These are phyloP conservation scores for Pseudocercospora ulei DNA, from an alignment of 2,329 filamentous ascomycete species.

Conservation along the genomic window DNA sequence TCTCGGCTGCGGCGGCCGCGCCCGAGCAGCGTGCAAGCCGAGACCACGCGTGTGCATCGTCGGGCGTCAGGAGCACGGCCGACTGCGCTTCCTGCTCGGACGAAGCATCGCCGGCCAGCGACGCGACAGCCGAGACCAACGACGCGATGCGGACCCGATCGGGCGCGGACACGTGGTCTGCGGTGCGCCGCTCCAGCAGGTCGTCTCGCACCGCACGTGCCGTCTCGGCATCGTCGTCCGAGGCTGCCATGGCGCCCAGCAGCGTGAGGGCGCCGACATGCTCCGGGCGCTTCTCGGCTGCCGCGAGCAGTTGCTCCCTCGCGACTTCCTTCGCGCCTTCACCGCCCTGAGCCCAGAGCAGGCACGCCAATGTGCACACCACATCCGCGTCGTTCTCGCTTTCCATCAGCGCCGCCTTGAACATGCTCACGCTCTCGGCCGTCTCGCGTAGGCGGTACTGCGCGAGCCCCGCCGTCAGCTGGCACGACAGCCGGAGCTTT, in stretches of 20 bases:
- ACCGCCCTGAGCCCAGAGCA: slow-evolving; percentile 82
- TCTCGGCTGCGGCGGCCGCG: slow-evolving; percentile 53
- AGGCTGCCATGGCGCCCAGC: slow-evolving; percentile 70
- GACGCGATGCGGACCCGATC: slow-evolving; percentile 63
- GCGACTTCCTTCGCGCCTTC: slow-evolving; percentile 65
- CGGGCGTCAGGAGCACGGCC: slow-evolving; percentile 71
- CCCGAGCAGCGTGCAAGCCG: slow-evolving; percentile 55
- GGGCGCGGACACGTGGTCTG: slow-evolving; percentile 48
- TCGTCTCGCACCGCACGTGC: slow-evolving; percentile 72
- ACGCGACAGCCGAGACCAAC: slow-evolving; percentile 64
- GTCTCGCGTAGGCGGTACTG: slow-evolving; percentile 61
- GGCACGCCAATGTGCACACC: slow-evolving; percentile 76
- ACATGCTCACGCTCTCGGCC: slow-evolving; percentile 63
- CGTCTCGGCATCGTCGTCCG: slow-evolving; percentile 70
- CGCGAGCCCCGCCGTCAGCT: slow-evolving; percentile 75
- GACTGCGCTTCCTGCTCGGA: slow-evolving; percentile 58
- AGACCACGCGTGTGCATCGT: slow-evolving; percentile 71
- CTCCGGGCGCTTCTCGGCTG: slow-evolving; percentile 61
- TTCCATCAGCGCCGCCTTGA: slow-evolving; percentile 69
- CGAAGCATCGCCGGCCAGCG: slow-evolving; percentile 42
- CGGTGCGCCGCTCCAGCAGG: slow-evolving; percentile 61
- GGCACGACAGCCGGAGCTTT: slow-evolving; percentile 69
- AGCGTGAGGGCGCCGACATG: slow-evolving; percentile 74
- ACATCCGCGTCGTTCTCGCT: slow-evolving; percentile 69
- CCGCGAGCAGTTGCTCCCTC: slow-evolving; percentile 67